phyloP scores from a whole-genome alignment of 108 stramenopile species.

The Mayamaea pseudoterrestris region DNA sequence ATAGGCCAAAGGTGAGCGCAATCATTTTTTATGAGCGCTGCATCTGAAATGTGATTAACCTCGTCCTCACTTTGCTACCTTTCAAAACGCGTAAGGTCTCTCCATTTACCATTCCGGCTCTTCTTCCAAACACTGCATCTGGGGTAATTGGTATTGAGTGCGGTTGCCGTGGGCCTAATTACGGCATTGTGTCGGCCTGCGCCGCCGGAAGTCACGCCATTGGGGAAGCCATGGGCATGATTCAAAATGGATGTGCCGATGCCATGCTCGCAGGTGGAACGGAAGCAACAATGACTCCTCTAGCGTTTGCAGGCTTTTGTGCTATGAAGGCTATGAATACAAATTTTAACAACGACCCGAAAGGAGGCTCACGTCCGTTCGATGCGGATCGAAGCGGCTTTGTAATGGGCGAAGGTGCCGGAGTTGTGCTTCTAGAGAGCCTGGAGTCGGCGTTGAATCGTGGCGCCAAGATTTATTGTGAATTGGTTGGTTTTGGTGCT shows the following conservation, averaged over 20 bases:
- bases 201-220: conserved; percentile 87
- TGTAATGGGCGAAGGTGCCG: conserved; percentile 98
- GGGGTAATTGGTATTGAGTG: conserved; percentile 90
- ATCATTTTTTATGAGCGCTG: background rate
- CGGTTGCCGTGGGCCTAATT: conserved; percentile 89
- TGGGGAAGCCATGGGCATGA: conserved; percentile 86
- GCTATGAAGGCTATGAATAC: conserved; percentile 93
- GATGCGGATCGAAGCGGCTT: conserved; percentile 91
- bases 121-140: conserved; percentile 87
- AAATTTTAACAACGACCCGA: conserved; percentile 78
- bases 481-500: conserved; percentile 90
- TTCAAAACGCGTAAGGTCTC: conserved; percentile 51
- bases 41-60: background rate
- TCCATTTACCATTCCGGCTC: conserved; percentile 90
- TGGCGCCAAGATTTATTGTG: conserved; percentile 90
- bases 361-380: conserved; percentile 84
- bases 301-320: conserved; percentile 86
- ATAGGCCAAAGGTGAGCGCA: conserved; percentile 68
- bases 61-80: conserved; percentile 1
- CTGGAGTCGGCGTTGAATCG: conserved; percentile 83
- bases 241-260: conserved; percentile 77
- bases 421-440: conserved; percentile 87
- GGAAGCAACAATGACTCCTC: conserved; percentile 89
- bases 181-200: conserved; percentile 88
- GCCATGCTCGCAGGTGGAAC: conserved; percentile 89